phyloP scores from a whole-genome alignment of 805 yeast species.

The Jamesozyma rosinii region DNA sequence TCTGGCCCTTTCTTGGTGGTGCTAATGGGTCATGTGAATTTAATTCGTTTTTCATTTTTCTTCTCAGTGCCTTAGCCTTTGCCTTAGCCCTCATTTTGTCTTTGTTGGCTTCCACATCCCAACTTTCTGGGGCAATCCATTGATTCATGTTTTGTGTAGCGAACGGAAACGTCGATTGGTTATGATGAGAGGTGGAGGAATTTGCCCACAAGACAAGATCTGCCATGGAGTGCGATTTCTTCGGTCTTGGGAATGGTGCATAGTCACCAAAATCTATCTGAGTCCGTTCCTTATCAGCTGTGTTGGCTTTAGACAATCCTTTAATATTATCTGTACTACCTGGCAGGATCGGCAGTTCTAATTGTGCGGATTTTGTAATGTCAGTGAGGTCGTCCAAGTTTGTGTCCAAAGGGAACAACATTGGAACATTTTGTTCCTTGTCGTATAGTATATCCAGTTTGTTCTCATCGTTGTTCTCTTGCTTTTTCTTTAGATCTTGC shows the following conservation, averaged over 20 bases:
- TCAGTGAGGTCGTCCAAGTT: constrained; percentile 24
- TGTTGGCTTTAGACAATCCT: neutral
- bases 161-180: neutral
- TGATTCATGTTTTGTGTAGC: constrained; percentile 6
- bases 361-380: constrained; percentile 12
- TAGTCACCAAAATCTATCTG: neutral
- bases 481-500: neutral
- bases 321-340: constrained; percentile 1
- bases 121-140: constrained; percentile 54
- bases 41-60: constrained; percentile 1
- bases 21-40: constrained; percentile 1
- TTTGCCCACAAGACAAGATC: constrained; percentile 4
- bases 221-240: constrained; percentile 11
- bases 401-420: constrained; percentile 22
- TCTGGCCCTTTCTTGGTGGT: constrained; percentile 6
- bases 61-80: constrained; percentile 2
- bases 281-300: neutral
- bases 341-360: neutral
- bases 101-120: constrained; percentile 42
- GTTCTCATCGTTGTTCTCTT: neutral
- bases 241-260: constrained; percentile 4
- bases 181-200: neutral
- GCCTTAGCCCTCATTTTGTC: constrained; percentile 4
- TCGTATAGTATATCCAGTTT: neutral
- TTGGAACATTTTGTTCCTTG: neutral